Evolutionary conservation across 305 asterid genomes (phyloP).

Genomic region (Fraxinus sp.): DNA sequence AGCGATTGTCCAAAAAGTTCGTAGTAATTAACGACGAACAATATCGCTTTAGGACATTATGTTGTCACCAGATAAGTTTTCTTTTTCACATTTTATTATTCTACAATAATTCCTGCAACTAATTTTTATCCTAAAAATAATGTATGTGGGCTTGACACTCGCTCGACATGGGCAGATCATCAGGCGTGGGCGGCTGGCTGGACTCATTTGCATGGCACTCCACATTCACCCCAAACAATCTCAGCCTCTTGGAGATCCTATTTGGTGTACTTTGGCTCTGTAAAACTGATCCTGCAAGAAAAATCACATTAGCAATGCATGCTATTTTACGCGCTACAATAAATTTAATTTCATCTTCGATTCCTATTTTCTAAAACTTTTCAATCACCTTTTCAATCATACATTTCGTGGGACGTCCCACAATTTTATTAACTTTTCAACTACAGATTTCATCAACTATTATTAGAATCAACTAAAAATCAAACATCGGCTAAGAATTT

Average conservation of each 20-base stretch:
- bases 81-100: no score
- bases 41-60: background rate
- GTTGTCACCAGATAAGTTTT: background rate
- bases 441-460: no score
- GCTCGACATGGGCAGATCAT: constrained; percentile 38
- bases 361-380: background rate
- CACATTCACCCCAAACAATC: constrained; percentile 65
- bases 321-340: background rate
- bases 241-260: constrained; percentile 45
- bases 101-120: background rate
- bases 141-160: constrained; percentile 20
- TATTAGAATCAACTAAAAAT: background rate
- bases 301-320: background rate
- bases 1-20: no score
- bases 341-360: background rate
- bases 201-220: constrained; percentile 47
- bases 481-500: background rate
- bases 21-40: background rate
- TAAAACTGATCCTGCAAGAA: constrained; percentile 26
- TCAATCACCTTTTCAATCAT: background rate
- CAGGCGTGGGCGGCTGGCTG: constrained; percentile 26
- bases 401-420: background rate
- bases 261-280: constrained; percentile 25
- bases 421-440: background rate
- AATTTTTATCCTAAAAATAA: background rate